Conservation (phyloP, 139 green algal genomes). For the Tetraselmis chui region DNA sequence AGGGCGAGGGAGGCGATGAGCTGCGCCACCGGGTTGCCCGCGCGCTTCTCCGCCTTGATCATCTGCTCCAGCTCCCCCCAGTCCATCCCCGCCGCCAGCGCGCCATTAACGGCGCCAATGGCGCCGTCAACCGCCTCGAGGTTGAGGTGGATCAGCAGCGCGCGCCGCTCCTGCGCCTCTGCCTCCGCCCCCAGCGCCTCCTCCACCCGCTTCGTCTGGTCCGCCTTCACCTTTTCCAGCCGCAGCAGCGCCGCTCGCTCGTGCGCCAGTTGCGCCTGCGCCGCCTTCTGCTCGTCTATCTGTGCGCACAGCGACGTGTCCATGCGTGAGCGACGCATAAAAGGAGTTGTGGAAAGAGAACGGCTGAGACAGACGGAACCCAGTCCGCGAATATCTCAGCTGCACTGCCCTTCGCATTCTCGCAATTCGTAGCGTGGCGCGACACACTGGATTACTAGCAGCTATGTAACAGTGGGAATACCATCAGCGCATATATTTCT, state of each 20-base stretch:
- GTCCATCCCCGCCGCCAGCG: constrained; percentile 77
- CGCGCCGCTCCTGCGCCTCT: constrained; percentile 40
- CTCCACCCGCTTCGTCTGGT: constrained; percentile 59
- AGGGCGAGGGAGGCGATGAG: constrained; percentile 74
- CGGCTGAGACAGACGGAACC: no score
- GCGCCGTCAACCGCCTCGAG: constrained; percentile 76
- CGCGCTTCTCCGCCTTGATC: constrained; percentile 61
- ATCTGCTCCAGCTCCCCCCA: constrained; percentile 77
- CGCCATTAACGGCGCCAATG: constrained; percentile 72
- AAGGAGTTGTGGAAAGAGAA: no score
- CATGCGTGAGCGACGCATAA: no score
- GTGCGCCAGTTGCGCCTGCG: constrained; percentile 35
- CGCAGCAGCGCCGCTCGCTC: constrained; percentile 60
- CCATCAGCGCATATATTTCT: no score
- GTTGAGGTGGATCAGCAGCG: constrained; percentile 80
- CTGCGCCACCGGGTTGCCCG: constrained; percentile 85
- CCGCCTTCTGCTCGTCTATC: constrained; percentile 65
- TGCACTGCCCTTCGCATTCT: no score
- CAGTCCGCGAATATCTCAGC: no score
- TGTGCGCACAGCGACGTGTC: no score
- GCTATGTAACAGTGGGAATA: no score
- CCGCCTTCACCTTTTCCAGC: constrained; percentile 64
- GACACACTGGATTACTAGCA: no score
- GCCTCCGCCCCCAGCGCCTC: constrained; percentile 59
- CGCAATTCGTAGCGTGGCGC: no score